Percentiles rank a stretch among this genome's conserved stretches.
Conservation (phyloP, 495 filamentous ascomycete genomes). For the Neurospora sp. region DNA sequence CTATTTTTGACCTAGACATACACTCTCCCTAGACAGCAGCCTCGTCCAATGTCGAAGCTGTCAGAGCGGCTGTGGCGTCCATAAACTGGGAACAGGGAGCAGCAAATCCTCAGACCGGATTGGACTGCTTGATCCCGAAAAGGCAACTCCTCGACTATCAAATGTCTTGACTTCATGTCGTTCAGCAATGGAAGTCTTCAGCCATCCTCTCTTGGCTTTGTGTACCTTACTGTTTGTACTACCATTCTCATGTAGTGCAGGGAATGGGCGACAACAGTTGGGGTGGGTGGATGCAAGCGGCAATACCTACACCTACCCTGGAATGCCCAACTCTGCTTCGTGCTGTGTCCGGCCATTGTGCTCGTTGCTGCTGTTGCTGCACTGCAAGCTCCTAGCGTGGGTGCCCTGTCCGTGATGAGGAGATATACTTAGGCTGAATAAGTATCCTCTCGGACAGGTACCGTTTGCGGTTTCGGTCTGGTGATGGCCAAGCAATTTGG, state of each 20-base stretch:
- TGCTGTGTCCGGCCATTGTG: background rate
- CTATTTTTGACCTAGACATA: background rate
- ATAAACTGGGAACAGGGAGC: background rate
- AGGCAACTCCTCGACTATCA: background rate
- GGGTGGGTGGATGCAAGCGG: background rate
- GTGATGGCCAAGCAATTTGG: background rate
- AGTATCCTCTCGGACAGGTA: background rate
- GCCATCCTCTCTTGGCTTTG: background rate
- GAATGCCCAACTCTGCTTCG: background rate
- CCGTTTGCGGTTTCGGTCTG: background rate
- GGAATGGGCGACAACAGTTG: background rate
- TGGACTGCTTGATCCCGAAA: background rate
- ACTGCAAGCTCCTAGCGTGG: background rate
- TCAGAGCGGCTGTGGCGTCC: constrained; percentile 6
- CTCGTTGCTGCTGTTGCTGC: background rate
- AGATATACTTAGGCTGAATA: background rate
- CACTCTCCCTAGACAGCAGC: background rate
- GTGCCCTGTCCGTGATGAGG: background rate
- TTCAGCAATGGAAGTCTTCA: background rate
- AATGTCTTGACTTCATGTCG: background rate
- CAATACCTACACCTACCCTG: background rate
- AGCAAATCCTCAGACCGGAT: background rate
- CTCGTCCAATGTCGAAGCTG: constrained; percentile 2
- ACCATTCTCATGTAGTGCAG: background rate
- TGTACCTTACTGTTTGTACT: background rate